phyloP scores from a whole-genome alignment of 2,329 filamentous ascomycete genomes.

The Neofusicoccum laricinum region DNA sequence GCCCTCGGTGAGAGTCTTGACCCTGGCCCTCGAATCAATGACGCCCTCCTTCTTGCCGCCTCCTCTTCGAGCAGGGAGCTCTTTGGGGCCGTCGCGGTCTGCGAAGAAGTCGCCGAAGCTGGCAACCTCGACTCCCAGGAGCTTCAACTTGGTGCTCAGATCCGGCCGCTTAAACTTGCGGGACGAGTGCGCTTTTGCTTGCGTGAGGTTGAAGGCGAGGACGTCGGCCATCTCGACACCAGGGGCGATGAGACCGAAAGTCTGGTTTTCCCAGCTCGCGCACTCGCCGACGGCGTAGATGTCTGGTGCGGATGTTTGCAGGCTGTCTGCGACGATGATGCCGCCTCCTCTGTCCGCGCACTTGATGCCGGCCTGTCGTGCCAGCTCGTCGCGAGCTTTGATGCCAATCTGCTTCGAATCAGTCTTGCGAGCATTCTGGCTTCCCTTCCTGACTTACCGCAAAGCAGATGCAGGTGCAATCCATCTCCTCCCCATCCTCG shows the following conservation, averaged over 20 bases:
- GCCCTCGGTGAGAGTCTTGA: conserved; percentile 55
- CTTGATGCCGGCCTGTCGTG: conserved; percentile 64
- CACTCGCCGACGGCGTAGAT: conserved; percentile 91
- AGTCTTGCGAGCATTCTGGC: conserved; percentile 12
- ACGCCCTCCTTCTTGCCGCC: conserved; percentile 45
- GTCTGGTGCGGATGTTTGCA: conserved; percentile 68
- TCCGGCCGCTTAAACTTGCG: conserved; percentile 77
- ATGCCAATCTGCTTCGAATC: conserved; percentile 66
- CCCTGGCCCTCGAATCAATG: conserved; percentile 36
- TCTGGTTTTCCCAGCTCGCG: conserved; percentile 83
- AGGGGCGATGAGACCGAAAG: conserved; percentile 83
- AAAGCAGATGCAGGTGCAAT: conserved; percentile 81
- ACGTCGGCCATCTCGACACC: conserved; percentile 93
- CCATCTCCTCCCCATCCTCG: conserved; percentile 74
- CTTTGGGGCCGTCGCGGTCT: conserved; percentile 75
- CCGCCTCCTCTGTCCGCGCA: conserved; percentile 72
- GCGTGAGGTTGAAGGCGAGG: conserved; percentile 84
- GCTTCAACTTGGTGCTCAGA: conserved; percentile 86
- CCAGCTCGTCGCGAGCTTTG: conserved; percentile 75
- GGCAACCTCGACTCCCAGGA: conserved; percentile 85
- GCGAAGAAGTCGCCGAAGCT: conserved; percentile 95
- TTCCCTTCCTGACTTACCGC: conserved; percentile 48
- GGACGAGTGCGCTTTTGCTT: conserved; percentile 68
- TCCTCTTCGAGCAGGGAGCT: conserved; percentile 60
- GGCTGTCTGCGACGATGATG: conserved; percentile 64